Evolutionary conservation across 441 rosid genomes (phyloP).

Genomic region (Pelargonium citronellum): DNA sequence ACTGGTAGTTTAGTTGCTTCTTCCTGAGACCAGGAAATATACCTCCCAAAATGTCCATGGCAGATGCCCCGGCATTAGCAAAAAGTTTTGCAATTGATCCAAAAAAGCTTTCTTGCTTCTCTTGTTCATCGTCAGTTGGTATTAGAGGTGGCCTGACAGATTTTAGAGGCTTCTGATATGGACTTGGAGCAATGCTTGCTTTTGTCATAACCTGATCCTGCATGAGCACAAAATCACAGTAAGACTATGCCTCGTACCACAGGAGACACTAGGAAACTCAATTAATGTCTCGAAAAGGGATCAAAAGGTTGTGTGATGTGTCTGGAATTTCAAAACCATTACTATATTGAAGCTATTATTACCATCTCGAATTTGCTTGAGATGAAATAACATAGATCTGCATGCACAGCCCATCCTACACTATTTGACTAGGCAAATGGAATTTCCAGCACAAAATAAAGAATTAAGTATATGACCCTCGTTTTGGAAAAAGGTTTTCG

Average conservation of each 20-base stretch:
- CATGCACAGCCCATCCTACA: too few species aligned
- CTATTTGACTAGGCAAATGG: too few species aligned
- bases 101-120: constrained; percentile 66
- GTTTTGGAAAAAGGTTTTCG: too few species aligned
- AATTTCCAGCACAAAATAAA: too few species aligned
- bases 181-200: constrained; percentile 25
- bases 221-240: constrained; percentile 20
- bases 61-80: constrained; percentile 41
- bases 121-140: constrained; percentile 55
- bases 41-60: constrained; percentile 56
- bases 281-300: neutral
- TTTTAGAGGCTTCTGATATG: constrained; percentile 50
- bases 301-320: neutral
- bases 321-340: constrained; percentile 6
- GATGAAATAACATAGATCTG: too few species aligned
- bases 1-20: constrained; percentile 38
- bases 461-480: too few species aligned
- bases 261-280: constrained; percentile 6
- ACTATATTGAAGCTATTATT: neutral
- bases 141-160: constrained; percentile 70
- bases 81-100: constrained; percentile 58
- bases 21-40: constrained; percentile 54
- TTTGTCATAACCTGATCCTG: constrained; percentile 43
- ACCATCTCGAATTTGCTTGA: too few species aligned
- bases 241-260: neutral